Conservation (phyloP, 2,329 filamentous ascomycete species). For the Aspergillus intermedius region DNA sequence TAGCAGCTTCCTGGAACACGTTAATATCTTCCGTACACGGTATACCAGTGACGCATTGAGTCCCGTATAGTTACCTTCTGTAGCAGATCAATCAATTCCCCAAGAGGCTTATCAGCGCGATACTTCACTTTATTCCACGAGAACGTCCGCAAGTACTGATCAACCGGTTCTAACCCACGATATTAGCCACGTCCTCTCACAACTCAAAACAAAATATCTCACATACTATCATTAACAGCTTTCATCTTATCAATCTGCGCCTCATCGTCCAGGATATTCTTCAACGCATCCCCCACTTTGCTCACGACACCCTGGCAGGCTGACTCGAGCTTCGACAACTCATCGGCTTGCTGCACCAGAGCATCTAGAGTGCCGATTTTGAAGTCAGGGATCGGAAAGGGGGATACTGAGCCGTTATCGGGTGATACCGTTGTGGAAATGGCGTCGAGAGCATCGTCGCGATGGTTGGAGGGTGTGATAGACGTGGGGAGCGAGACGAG, state of each 20-base stretch:
- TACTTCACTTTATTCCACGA: constrained; percentile 98
- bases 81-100: constrained; percentile 77
- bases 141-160: constrained; percentile 84
- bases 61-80: constrained; percentile 61
- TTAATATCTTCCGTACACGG: constrained; percentile 1
- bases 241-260: constrained; percentile 79
- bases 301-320: constrained; percentile 73
- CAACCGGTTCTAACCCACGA: constrained; percentile 68
- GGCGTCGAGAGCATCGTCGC: constrained; percentile 72
- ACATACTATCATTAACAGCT: constrained; percentile 85
- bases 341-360: constrained; percentile 92
- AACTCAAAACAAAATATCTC: background rate
- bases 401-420: constrained; percentile 68
- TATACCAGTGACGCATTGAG: background rate
- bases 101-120: constrained; percentile 80
- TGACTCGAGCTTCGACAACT: constrained; percentile 78
- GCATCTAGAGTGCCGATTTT: constrained; percentile 97
- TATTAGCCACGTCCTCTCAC: constrained; percentile 3
- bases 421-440: constrained; percentile 64
- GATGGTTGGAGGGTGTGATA: constrained; percentile 72
- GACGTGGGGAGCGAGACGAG: constrained; percentile 85
- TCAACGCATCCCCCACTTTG: constrained; percentile 83
- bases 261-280: constrained; percentile 75
- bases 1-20: constrained; percentile 66
- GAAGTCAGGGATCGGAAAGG: constrained; percentile 84